Evolutionary conservation across 1,139 yeast genomes (phyloP).

Genomic region (Lodderomyces theae): DNA sequence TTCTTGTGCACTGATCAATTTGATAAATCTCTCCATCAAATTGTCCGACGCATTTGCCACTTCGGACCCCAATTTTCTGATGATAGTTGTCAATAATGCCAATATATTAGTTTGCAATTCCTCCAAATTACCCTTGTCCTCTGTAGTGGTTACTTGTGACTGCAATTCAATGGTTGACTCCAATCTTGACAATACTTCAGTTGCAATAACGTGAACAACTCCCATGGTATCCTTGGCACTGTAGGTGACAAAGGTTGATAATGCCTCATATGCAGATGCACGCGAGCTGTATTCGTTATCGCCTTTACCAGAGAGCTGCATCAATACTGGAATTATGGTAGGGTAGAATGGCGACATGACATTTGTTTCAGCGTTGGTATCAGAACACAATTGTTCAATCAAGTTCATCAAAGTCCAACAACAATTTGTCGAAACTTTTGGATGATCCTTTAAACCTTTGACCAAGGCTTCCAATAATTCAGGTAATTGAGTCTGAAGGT

Average conservation of each 20-base stretch:
- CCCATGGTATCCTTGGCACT: conserved; percentile 71
- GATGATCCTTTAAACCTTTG: conserved; percentile 80
- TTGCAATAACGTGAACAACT: conserved; percentile 68
- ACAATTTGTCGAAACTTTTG: conserved; percentile 90
- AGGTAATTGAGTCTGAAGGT: conserved; percentile 61
- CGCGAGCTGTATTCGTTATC: conserved; percentile 89
- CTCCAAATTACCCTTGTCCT: conserved; percentile 74
- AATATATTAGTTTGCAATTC: conserved; percentile 86
- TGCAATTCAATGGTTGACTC: conserved; percentile 61
- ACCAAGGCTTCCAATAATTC: conserved; percentile 69
- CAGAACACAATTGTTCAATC: conserved; percentile 73
- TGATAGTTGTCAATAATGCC: conserved; percentile 82
- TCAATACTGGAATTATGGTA: conserved; percentile 64
- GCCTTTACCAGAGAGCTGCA: conserved; percentile 62
- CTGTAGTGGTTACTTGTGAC: conserved; percentile 54
- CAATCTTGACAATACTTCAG: conserved; percentile 69
- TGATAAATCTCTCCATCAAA: conserved; percentile 80
- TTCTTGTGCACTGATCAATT: conserved; percentile 57
- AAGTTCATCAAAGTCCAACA: conserved; percentile 96
- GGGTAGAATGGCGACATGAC: conserved; percentile 74
- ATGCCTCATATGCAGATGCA: conserved; percentile 93
- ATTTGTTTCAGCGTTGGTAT: conserved; percentile 54
- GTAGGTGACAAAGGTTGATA: conserved; percentile 75
- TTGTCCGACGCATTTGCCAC: conserved; percentile 72
- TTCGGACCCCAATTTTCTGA: conserved; percentile 73